Conservation (phyloP, 148 eudicot genomes). For the Dysphania ambrosioides region DNA sequence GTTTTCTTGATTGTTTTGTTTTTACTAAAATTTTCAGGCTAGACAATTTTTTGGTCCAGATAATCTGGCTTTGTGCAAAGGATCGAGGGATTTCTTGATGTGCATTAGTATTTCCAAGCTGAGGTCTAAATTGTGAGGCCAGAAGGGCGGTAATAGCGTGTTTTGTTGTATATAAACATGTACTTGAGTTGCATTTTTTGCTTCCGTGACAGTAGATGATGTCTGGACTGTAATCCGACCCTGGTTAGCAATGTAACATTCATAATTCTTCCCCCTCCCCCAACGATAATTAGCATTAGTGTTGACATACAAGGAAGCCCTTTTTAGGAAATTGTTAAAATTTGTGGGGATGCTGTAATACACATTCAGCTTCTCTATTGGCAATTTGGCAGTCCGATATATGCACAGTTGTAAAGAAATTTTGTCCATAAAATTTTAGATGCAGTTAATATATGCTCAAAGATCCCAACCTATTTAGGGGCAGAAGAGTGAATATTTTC, state of each 20-base stretch:
- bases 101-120: slow-evolving; percentile 6
- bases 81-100: slow-evolving; percentile 27
- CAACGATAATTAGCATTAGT: background rate
- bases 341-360: slow-evolving; percentile 14
- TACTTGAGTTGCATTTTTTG: background rate
- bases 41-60: slow-evolving; percentile 21
- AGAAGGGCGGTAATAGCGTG: background rate
- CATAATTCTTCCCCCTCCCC: slow-evolving; percentile 2
- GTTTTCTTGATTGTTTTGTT: background rate
- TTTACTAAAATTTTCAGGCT: background rate
- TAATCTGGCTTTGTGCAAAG: slow-evolving; percentile 31
- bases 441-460: background rate
- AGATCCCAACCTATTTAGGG: background rate
- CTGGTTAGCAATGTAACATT: slow-evolving; percentile 27
- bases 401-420: slow-evolving; percentile 31
- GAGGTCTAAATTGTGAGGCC: slow-evolving; percentile 17
- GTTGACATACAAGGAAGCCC: slow-evolving; percentile 14
- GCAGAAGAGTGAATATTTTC: background rate
- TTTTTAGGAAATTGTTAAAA: slow-evolving; percentile 19
- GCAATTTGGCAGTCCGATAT: slow-evolving; percentile 19
- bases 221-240: slow-evolving; percentile 19
- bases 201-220: background rate
- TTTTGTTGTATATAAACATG: slow-evolving; percentile 14
- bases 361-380: slow-evolving; percentile 2
- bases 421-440: slow-evolving; percentile 24